Conservation (phyloP, 257 asterid genomes). For the Salvia rosmarinus region DNA sequence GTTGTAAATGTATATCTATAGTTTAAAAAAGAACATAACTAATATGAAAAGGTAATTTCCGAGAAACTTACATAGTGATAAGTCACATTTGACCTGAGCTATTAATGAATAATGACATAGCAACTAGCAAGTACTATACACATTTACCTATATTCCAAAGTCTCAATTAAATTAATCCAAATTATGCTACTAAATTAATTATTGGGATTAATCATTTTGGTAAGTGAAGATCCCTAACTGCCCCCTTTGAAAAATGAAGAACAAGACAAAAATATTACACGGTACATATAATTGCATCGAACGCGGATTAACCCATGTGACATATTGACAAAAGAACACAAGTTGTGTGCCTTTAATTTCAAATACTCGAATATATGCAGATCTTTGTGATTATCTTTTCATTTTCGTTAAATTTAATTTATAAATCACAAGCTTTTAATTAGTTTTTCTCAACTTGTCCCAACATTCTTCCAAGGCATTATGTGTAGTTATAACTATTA, state of each 20-base stretch:
- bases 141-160: conserved; percentile 30
- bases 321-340: conserved; percentile 36
- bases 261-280: conserved; percentile 53
- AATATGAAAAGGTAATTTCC: conserved; percentile 10
- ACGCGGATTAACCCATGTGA: conserved; percentile 75
- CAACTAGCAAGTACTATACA: conserved; percentile 20
- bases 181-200: neutral
- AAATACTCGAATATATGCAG: conserved; percentile 57
- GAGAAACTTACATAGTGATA: conserved; percentile 17
- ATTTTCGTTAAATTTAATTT: conserved; percentile 23
- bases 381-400: conserved; percentile 38
- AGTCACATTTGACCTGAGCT: conserved; percentile 43
- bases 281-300: conserved; percentile 44
- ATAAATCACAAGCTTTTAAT: neutral
- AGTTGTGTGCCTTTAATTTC: conserved; percentile 39
- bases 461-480: conserved; percentile 46
- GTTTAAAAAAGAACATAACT: no score
- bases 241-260: conserved; percentile 75
- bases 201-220: conserved; percentile 34
- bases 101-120: no score
- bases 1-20: no score
- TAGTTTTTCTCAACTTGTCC: neutral
- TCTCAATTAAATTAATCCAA: conserved; percentile 24
- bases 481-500: neutral
- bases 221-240: conserved; percentile 58